phyloP scores from a whole-genome alignment of 768 basidiomycete genomes.

The Nidularia pulvinata region DNA sequence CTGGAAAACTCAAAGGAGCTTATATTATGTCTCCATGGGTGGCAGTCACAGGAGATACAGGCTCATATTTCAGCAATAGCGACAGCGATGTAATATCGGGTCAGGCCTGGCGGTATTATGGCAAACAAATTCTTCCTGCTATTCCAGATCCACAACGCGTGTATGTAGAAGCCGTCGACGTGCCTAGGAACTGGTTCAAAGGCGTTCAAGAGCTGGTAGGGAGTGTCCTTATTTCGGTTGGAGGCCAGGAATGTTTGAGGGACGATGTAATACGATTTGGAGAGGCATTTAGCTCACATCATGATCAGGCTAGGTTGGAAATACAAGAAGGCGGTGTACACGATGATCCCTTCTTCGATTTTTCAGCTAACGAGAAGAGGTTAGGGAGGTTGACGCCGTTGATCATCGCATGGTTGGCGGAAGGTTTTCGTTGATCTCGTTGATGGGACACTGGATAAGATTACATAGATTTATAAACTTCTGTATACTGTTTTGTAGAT shows the following conservation, averaged over 20 bases:
- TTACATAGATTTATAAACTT: no score
- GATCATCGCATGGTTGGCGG: constrained; percentile 15
- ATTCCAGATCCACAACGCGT: constrained; percentile 19
- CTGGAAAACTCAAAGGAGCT: constrained; percentile 20
- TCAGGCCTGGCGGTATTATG: constrained; percentile 11
- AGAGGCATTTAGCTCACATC: constrained; percentile 14
- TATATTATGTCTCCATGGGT: constrained; percentile 41
- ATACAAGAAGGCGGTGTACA: constrained; percentile 29
- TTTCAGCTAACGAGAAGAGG: constrained; percentile 11
- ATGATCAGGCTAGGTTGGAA: constrained; percentile 13
- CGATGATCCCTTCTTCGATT: constrained; percentile 27
- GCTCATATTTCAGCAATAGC: constrained; percentile 16
- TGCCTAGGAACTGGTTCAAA: constrained; percentile 26
- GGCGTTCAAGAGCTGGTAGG: constrained; percentile 20
- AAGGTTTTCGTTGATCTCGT: no score
- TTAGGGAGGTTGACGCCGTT: constrained; percentile 13
- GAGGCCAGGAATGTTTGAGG: constrained; percentile 25
- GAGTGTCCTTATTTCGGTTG: constrained; percentile 28
- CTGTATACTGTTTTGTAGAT: no score
- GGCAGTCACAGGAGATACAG: constrained; percentile 14
- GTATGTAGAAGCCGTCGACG: constrained; percentile 25
- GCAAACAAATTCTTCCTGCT: constrained; percentile 14
- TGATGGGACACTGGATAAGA: no score
- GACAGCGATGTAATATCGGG: constrained; percentile 16
- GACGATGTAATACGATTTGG: constrained; percentile 22